Percentiles rank a stretch among this genome's conserved stretches.
phyloP scores from a whole-genome alignment of 2,329 filamentous ascomycete species.

The Sphaerulina vaccinii region DNA sequence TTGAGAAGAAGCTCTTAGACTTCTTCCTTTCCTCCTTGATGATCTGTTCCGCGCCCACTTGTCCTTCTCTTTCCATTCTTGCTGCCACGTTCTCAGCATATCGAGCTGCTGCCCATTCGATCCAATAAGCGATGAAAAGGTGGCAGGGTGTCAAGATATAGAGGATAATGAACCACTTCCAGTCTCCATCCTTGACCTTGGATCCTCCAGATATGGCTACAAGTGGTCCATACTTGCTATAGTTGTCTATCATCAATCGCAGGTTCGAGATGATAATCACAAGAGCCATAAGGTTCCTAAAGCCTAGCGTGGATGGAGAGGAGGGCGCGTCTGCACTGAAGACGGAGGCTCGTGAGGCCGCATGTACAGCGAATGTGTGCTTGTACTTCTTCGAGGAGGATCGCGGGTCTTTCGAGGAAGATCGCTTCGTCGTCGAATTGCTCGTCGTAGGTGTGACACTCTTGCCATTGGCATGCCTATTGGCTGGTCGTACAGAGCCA shows the following conservation, averaged over 20 bases:
- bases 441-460: background rate
- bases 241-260: slow-evolving; percentile 92
- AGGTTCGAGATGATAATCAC: slow-evolving; percentile 90
- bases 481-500: slow-evolving; percentile 1
- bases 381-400: slow-evolving; percentile 67
- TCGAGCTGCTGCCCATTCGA: slow-evolving; percentile 78
- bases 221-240: slow-evolving; percentile 94
- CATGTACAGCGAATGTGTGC: slow-evolving; percentile 86
- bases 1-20: slow-evolving; percentile 39
- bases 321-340: slow-evolving; percentile 77
- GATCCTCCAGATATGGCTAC: slow-evolving; percentile 75
- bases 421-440: background rate
- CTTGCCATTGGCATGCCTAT: background rate
- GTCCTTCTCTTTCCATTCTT: slow-evolving; percentile 47
- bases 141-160: slow-evolving; percentile 89
- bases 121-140: slow-evolving; percentile 83
- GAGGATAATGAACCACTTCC: slow-evolving; percentile 52
- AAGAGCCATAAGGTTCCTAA: slow-evolving; percentile 93
- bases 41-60: slow-evolving; percentile 42
- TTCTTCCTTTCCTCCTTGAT: slow-evolving; percentile 53
- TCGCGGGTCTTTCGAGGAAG: slow-evolving; percentile 1
- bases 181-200: slow-evolving; percentile 27
- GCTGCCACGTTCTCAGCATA: slow-evolving; percentile 70
- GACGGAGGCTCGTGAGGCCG: slow-evolving; percentile 68
- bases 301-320: slow-evolving; percentile 84